Evolutionary conservation across 345 rosid genomes (phyloP).

Genomic region (Brassica napus): DNA sequence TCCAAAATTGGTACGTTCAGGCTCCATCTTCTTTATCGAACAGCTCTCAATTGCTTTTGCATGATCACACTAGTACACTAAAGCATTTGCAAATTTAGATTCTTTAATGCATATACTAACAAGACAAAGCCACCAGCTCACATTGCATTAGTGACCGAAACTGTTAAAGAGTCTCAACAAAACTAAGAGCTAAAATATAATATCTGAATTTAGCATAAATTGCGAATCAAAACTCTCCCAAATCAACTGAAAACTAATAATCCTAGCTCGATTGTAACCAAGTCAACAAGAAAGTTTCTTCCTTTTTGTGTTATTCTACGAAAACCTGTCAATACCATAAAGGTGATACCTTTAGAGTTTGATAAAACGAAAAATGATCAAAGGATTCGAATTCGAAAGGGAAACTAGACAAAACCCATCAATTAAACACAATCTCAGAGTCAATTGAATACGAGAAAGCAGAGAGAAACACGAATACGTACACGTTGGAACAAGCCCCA

Average conservation of each 20-base stretch:
- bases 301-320: not conserved
- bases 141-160: not conserved
- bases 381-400: not conserved
- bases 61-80: conserved; percentile 24
- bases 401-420: not conserved
- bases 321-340: conserved; percentile 1
- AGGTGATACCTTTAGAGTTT: not conserved
- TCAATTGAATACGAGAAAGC: not conserved
- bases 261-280: not conserved
- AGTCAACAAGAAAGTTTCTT: conserved; percentile 31
- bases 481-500: conserved; percentile 22
- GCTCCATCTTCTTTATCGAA: conserved; percentile 36
- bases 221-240: not conserved
- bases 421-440: not conserved
- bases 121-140: conserved; percentile 21
- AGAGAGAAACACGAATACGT: not conserved
- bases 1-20: conserved; percentile 39
- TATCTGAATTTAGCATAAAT: not conserved
- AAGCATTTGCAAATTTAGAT: conserved; percentile 13
- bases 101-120: not conserved
- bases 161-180: not conserved
- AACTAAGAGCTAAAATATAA: not conserved
- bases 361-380: not conserved
- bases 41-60: conserved; percentile 9
- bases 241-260: conserved; percentile 4